Percentiles rank a stretch among this genome's conserved stretches.
Conservation (phyloP, 163 green algal species). For the Prototheca cutis region DNA sequence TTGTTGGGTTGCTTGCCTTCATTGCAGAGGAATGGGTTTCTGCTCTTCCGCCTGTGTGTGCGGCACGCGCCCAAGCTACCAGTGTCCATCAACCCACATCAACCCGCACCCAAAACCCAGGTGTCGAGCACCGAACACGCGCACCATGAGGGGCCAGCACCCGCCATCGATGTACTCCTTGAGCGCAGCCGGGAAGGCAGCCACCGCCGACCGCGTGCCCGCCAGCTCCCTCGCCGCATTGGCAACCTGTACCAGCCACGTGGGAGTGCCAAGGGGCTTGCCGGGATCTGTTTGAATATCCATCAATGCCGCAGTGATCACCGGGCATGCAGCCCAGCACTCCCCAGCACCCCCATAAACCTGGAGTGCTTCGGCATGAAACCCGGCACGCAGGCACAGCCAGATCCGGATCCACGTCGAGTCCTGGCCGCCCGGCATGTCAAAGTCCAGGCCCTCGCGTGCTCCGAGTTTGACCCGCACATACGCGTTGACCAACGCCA, state of each 20-base stretch:
- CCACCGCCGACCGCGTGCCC: background rate
- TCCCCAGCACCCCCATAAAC: constrained; percentile 15
- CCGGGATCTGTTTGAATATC: too few species aligned
- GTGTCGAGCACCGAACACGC: background rate
- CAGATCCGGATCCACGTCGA: constrained; percentile 68
- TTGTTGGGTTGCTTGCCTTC: too few species aligned
- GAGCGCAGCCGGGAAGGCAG: constrained; percentile 1
- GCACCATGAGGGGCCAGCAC: constrained; percentile 11
- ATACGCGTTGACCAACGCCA: constrained; percentile 58
- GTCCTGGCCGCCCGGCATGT: constrained; percentile 50
- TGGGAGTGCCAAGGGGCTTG: too few species aligned
- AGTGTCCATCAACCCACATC: too few species aligned
- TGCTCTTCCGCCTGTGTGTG: too few species aligned
- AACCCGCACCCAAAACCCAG: too few species aligned
- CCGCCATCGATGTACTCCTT: constrained; percentile 18
- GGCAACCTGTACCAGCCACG: too few species aligned
- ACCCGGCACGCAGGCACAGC: constrained; percentile 62
- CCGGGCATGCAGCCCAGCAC: too few species aligned
- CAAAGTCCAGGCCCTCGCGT: constrained; percentile 54
- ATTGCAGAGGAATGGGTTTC: too few species aligned
- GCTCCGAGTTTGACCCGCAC: constrained; percentile 32
- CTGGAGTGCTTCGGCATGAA: constrained; percentile 35
- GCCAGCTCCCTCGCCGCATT: too few species aligned
- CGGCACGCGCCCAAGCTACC: too few species aligned
- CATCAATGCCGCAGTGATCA: too few species aligned